Percentiles rank a stretch among this genome's conserved stretches.
phyloP scores from a whole-genome alignment of 139 green algal species.

The Tetraselmis chui region DNA sequence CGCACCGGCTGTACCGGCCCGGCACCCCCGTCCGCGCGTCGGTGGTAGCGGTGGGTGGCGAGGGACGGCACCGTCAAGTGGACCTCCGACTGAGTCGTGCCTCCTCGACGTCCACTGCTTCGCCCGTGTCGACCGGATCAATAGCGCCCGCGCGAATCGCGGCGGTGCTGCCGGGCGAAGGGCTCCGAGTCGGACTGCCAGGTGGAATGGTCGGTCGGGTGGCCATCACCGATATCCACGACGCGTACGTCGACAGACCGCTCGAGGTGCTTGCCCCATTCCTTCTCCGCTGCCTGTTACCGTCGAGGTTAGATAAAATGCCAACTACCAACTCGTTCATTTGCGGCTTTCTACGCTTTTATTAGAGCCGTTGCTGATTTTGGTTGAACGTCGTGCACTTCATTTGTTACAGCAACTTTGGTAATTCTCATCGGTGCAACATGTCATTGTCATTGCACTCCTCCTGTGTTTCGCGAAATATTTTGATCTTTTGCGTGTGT shows the following conservation, averaged over 20 bases:
- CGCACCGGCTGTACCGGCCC: not conserved
- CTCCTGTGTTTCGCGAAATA: no score
- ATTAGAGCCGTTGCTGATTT: no score
- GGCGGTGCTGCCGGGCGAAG: conserved; percentile 24
- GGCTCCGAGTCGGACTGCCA: conserved; percentile 60
- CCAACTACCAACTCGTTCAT: no score
- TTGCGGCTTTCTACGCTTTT: no score
- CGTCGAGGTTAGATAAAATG: not conserved
- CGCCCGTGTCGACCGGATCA: conserved; percentile 13
- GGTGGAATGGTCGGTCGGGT: conserved; percentile 31
- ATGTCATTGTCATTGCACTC: no score
- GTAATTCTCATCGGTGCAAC: no score
- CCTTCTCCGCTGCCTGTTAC: not conserved
- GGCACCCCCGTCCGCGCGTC: not conserved
- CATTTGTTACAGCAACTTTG: no score
- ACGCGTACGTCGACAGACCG: conserved; percentile 53
- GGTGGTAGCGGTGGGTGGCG: conserved; percentile 21
- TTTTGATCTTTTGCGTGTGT: no score
- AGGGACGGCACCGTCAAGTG: conserved; percentile 28
- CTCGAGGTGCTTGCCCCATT: conserved; percentile 15
- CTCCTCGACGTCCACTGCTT: not conserved
- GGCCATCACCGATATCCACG: conserved; percentile 71
- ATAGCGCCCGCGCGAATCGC: conserved; percentile 40
- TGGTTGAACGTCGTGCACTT: no score
- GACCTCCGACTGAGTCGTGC: conserved; percentile 36